These are phyloP conservation scores for Chrysanthemum makinoi DNA, from an alignment of 129 eudicot species.

Conservation along the genomic window DNA sequence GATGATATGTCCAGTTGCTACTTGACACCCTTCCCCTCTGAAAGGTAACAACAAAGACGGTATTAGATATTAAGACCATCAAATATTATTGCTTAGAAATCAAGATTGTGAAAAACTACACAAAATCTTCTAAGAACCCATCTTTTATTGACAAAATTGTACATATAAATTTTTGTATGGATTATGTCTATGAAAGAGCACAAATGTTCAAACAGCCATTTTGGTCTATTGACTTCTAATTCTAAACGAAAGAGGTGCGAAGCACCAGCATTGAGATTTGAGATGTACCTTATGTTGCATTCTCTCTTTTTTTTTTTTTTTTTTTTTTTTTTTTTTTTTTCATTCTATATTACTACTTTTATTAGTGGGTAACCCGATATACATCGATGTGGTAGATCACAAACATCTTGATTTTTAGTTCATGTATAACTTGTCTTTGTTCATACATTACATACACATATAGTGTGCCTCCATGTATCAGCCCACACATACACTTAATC, in stretches of 20 bases:
- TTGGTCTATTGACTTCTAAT: conserved; percentile 16
- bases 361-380: neutral
- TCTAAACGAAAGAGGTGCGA: conserved; percentile 8
- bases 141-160: conserved; percentile 12
- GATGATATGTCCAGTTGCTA: conserved; percentile 12
- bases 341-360: neutral
- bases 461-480: too few relatives aligned
- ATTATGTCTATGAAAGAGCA: neutral
- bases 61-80: neutral
- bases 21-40: neutral
- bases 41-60: conserved; percentile 16
- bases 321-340: too few relatives aligned
- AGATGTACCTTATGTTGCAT: neutral
- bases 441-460: neutral
- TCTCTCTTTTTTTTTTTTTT: neutral
- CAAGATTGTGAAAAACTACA: conserved; percentile 22
- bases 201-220: conserved; percentile 4
- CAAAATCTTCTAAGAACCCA: conserved; percentile 10
- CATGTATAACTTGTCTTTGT: neutral
- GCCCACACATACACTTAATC: too few relatives aligned
- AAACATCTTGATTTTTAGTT: neutral
- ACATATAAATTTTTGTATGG: neutral
- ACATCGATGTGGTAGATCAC: neutral
- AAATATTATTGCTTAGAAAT: conserved; percentile 9
- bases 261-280: conserved; percentile 16